Base-by-base conservation (phyloP, 352 stramenopile genomes). In the Aphanomyces astaci region DNA sequence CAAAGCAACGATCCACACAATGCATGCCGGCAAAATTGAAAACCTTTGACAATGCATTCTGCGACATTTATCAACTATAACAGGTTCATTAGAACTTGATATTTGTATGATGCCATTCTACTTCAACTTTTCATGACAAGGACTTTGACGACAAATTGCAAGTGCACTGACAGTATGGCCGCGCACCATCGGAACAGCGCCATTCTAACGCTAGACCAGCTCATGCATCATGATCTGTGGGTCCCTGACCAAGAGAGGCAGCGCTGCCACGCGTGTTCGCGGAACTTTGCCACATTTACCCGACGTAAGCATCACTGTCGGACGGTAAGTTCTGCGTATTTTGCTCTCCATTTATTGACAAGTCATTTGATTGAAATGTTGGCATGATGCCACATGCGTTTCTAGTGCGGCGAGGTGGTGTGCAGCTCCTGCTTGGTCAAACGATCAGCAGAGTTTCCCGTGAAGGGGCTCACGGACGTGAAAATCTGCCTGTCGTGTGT, bases 401-500 rank as follows among this genome's bases (percentile, higher is more conserved):
- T 45, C 40, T 68, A 89, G 81, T 94, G 85, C 48, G 83, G 85
- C 3, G 83, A 92, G 63, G 79, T 94, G 25, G 81, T 94, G 22
- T 94, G 85, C 78, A 91, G 79, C 66, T 80, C 79, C 56, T 94
- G 85, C 76, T 88, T 84, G 40, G 71, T 90, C 17, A 77, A 87
- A 72, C 90, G 90, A 75, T 84, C 81, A 30, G 78, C 82, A 2
- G 65, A 84, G 31, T 73, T 89, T 63, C 64, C 78, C 19, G 73
- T 71, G 11, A 76, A 87, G 9, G 78, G 76, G 10, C 70, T 73
- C 72, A 89, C 78, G n/a, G 79, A 79, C 27, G 85, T 94, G 51
- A 83, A 83, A 27, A 83, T 94, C 11, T 94, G 85, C 70, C 81
- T 92, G 56, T 84, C 85, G 40, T 94, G 85, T 64, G 76, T 92